These are phyloP conservation scores for Chrysophaeum taylorii DNA, from an alignment of 352 stramenopile species.

Conservation along the genomic window DNA sequence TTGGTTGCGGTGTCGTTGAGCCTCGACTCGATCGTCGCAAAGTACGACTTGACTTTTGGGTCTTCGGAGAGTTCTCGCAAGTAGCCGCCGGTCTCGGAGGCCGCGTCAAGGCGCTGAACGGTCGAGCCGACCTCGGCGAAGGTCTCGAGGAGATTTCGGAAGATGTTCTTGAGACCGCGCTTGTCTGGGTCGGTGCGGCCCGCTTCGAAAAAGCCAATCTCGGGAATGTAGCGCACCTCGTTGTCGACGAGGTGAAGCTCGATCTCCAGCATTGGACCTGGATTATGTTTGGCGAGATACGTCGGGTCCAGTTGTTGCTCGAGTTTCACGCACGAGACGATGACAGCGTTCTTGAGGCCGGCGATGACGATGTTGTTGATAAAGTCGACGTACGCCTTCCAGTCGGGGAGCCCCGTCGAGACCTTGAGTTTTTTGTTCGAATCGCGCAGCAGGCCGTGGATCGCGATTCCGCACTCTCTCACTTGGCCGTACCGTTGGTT, in stretches of 20 bases:
- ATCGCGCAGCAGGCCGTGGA: slow-evolving; percentile 72
- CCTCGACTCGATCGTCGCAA: slow-evolving; percentile 64
- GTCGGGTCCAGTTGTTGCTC: slow-evolving; percentile 66
- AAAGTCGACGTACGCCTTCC: slow-evolving; percentile 79
- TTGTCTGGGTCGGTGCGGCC: slow-evolving; percentile 8
- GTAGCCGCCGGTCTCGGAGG: slow-evolving; percentile 69
- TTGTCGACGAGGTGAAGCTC: slow-evolving; percentile 75
- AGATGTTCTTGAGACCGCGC: slow-evolving; percentile 28
- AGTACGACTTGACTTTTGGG: slow-evolving; percentile 52
- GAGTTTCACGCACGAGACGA: slow-evolving; percentile 55
- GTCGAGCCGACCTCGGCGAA: slow-evolving; percentile 25
- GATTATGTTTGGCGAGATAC: slow-evolving; percentile 62
- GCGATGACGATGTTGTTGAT: slow-evolving; percentile 74
- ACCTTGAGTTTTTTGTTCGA: slow-evolving; percentile 73
- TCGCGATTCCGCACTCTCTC: slow-evolving; percentile 58
- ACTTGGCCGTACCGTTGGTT: slow-evolving; percentile 64
- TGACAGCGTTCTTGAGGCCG: slow-evolving; percentile 55
- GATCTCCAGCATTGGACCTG: slow-evolving; percentile 71
- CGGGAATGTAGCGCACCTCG: slow-evolving; percentile 33
- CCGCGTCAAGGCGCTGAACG: slow-evolving; percentile 59
- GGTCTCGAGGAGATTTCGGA: slow-evolving; percentile 31
- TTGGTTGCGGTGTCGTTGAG: slow-evolving; percentile 61
- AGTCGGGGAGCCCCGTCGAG: slow-evolving; percentile 72
- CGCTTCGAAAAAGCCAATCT: slow-evolving; percentile 23
- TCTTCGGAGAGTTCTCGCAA: slow-evolving; percentile 73